Conservation (phyloP, 345 rosid genomes). For the Sapria himalayana region DNA sequence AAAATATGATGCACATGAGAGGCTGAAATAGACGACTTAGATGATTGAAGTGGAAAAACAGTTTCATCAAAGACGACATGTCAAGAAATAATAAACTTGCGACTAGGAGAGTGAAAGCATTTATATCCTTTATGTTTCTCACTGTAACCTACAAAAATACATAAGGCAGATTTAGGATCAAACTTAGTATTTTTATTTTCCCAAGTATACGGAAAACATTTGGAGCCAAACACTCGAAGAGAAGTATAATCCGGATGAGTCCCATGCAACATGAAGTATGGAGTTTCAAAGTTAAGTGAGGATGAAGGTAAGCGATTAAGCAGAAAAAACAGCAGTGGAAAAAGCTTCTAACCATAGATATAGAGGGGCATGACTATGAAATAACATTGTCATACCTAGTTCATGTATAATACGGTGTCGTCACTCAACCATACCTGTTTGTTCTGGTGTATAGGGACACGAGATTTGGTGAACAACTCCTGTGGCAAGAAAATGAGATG, state of each 20-base stretch:
- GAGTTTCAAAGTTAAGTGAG: not conserved
- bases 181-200: not conserved
- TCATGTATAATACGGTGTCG: slow-evolving; percentile 1
- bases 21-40: no score
- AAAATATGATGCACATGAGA: no score
- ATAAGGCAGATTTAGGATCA: not conserved
- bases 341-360: slow-evolving; percentile 3
- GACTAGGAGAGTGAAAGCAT: not conserved
- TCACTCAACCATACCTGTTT: slow-evolving; percentile 4
- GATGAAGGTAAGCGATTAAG: not conserved
- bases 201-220: not conserved
- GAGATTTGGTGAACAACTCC: not conserved
- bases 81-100: not conserved
- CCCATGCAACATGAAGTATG: not conserved
- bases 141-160: not conserved
- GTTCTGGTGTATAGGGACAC: not conserved
- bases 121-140: slow-evolving; percentile 1
- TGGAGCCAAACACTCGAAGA: not conserved
- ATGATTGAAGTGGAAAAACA: not conserved
- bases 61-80: not conserved
- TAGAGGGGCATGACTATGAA: not conserved
- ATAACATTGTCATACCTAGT: slow-evolving; percentile 6
- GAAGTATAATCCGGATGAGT: not conserved
- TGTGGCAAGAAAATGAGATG: not conserved
- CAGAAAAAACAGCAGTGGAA: not conserved